A percentile compares a stretch with the other conserved stretches of the same genome.
phyloP scores from a whole-genome alignment of 345 rosid genomes.

The Ricinus communis region DNA sequence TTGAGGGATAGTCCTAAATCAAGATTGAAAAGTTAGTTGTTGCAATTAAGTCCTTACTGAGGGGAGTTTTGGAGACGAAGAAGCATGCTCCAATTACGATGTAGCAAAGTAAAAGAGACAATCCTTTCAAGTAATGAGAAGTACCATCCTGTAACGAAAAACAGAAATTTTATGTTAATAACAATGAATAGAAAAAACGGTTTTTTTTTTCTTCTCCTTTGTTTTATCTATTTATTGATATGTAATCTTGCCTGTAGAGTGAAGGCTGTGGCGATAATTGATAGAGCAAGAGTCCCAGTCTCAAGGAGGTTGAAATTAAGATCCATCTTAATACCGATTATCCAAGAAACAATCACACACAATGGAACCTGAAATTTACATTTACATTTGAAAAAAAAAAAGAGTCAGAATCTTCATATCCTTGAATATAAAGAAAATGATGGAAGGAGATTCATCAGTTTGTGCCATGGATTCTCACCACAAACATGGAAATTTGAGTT shows the following conservation, averaged over 20 bases:
- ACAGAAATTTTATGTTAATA: background rate
- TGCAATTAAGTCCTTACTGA: conserved; percentile 33
- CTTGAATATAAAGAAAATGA: too few species aligned
- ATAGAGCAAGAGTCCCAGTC: conserved; percentile 71
- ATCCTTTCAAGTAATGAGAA: conserved; percentile 89
- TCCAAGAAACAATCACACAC: conserved; percentile 69
- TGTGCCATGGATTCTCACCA: conserved; percentile 41
- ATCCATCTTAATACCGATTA: conserved; percentile 73
- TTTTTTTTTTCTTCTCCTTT: background rate
- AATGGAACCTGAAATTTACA: conserved; percentile 58
- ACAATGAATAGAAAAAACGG: background rate
- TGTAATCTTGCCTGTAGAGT: conserved; percentile 59
- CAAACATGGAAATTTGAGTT: conserved; percentile 79
- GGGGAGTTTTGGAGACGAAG: conserved; percentile 51
- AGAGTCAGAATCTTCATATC: background rate
- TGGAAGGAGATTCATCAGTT: too few species aligned
- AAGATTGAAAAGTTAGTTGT: background rate
- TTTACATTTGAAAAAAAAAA: too few species aligned
- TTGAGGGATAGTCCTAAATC: background rate
- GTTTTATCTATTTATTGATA: background rate
- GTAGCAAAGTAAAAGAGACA: conserved; percentile 65
- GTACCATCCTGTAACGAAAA: conserved; percentile 64
- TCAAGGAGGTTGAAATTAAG: conserved; percentile 78
- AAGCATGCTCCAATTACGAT: conserved; percentile 79
- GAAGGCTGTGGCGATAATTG: conserved; percentile 68